Base-by-base conservation (phyloP, 2,329 filamentous ascomycete genomes). In the Aspergillus nomiae region DNA sequence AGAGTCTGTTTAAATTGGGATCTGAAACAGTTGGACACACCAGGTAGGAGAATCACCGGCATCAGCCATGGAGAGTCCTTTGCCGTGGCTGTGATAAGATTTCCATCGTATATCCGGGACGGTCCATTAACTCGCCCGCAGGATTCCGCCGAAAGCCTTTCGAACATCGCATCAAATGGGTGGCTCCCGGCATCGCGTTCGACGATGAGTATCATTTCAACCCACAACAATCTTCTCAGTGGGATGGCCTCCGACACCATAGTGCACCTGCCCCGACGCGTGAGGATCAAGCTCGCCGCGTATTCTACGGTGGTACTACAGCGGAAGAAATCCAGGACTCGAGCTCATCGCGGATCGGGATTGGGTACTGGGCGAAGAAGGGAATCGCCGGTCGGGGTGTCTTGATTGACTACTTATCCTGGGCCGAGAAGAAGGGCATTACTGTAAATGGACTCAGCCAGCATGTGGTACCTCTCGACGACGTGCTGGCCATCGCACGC, bases 1-100 rank as follows among this genome's bases (percentile, higher is more conserved):
- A 80, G 85, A 28, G 81, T 87, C 26, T 83, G 83, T 56, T 73
- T 88, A 28, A 84, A 84, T 43, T 88, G 86, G 86, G 81, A 84
- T 32, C 73, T 88, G 45, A 81, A 82, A 56, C 87, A 87, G 68
- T 74, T 87, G 2, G 83, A 85, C n/a, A 74, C 73, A 14, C 75
- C 76, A 59, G 75, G 74, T 76, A 69, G 7, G 48, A 24, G 8
- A 4, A 4, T 14, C 21, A 28, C 34, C 1, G 14, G 28, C 14
- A 36, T 36, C 34, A 16, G 14, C 14, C 34, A 36, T 16, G 34
- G 34, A 16, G 34, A 36, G 14, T 36, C 34, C 16, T 36, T 16
- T 36, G 5, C 14, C 16, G 34, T 36, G 34, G 34, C 34, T 36
- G 34, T 2, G 34, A 36, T 36, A 16, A 16, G 14, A 16, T 36